These are phyloP conservation scores for Trichoderma sp. DNA, from an alignment of 2,329 filamentous ascomycete genomes.

Conservation along the genomic window DNA sequence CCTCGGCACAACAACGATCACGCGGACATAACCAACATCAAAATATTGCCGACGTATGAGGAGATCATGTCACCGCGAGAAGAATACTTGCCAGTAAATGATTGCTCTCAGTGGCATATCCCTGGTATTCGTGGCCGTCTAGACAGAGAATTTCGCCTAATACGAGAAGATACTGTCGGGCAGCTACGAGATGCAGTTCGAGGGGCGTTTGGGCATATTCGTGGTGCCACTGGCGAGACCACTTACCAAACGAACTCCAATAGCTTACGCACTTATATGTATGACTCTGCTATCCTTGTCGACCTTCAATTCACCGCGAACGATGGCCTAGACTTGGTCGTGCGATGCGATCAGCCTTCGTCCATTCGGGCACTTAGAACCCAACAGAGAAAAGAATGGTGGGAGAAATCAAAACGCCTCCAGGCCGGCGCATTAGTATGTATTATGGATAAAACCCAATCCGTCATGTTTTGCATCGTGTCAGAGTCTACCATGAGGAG, in stretches of 20 bases:
- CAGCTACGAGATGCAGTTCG: constrained; percentile 49
- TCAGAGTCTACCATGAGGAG: constrained; percentile 23
- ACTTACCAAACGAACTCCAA: constrained; percentile 23
- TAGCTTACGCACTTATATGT: constrained; percentile 29
- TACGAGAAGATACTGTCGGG: constrained; percentile 54
- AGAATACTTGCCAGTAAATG: constrained; percentile 44
- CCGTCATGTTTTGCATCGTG: constrained; percentile 42
- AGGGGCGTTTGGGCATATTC: constrained; percentile 37
- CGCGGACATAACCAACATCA: constrained; percentile 43
- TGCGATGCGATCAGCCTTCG: constrained; percentile 46
- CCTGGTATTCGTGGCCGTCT: constrained; percentile 46
- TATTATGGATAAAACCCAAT: constrained; percentile 39
- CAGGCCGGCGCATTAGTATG: constrained; percentile 50
- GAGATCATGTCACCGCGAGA: constrained; percentile 43
- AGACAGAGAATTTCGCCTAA: constrained; percentile 53
- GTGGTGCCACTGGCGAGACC: constrained; percentile 11
- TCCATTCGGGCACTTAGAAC: constrained; percentile 23
- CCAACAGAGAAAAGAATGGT: constrained; percentile 45
- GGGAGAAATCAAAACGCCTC: constrained; percentile 48
- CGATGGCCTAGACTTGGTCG: constrained; percentile 43
- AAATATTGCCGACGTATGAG: constrained; percentile 46
- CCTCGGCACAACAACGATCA: constrained; percentile 51
- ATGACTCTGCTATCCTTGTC: constrained; percentile 31
- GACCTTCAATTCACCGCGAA: constrained; percentile 35
- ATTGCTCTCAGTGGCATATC: constrained; percentile 36